A percentile compares a stretch with the other conserved stretches of the same genome.
phyloP scores from a whole-genome alignment of 2,329 filamentous ascomycete genomes.

The Hypoxylon sp. region DNA sequence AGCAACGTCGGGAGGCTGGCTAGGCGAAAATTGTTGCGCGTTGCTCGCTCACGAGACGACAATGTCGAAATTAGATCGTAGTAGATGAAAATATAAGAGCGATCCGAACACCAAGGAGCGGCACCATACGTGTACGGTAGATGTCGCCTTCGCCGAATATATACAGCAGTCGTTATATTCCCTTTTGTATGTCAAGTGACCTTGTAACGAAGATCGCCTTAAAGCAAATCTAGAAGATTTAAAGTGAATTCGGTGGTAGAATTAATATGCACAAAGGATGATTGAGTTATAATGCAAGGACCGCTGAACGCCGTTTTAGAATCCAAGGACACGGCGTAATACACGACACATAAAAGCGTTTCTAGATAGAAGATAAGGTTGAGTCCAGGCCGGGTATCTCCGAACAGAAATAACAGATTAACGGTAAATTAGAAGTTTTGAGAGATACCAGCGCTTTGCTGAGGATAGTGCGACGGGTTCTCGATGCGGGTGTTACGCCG shows the following conservation, averaged over 20 bases:
- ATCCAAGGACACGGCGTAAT: constrained; percentile 30
- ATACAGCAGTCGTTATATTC: constrained; percentile 28
- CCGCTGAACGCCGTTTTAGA: constrained; percentile 39
- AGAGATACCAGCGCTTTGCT: constrained; percentile 93
- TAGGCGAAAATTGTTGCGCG: constrained; percentile 1
- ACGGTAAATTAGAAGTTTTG: constrained; percentile 84
- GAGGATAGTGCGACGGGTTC: constrained; percentile 87
- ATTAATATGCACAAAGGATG: constrained; percentile 40
- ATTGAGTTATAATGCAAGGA: constrained; percentile 32
- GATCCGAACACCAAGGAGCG: constrained; percentile 17
- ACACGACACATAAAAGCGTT: constrained; percentile 30
- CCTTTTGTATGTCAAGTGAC: constrained; percentile 25
- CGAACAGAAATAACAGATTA: constrained; percentile 32
- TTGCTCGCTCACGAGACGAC: constrained; percentile 3
- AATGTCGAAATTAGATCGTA: constrained; percentile 27
- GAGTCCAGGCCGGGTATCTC: constrained; percentile 43
- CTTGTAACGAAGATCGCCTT: constrained; percentile 24
- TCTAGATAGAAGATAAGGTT: constrained; percentile 21
- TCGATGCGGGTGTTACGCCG: constrained; percentile 95
- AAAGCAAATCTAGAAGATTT: constrained; percentile 29
- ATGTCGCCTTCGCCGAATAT: constrained; percentile 30
- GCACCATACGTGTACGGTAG: constrained; percentile 9
- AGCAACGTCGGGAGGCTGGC: background rate
- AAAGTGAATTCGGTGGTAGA: constrained; percentile 20
- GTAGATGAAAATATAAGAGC: constrained; percentile 8